These are phyloP conservation scores for Trichoderma atrobrunneum DNA, from an alignment of 2,329 filamentous ascomycete species.

Conservation along the genomic window DNA sequence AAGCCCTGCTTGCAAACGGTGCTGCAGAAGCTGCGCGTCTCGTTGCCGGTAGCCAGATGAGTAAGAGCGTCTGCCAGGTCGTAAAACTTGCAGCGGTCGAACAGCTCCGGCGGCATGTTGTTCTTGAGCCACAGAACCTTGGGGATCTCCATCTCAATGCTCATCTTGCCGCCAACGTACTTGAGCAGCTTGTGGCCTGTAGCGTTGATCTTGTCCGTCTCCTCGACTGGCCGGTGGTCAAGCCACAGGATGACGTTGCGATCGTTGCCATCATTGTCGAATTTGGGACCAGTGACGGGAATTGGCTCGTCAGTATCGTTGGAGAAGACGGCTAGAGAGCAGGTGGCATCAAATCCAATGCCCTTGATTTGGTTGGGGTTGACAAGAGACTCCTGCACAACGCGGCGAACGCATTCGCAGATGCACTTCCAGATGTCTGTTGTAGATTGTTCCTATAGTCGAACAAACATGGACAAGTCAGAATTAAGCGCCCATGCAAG, in stretches of 20 bases:
- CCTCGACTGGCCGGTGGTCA: conserved; percentile 85
- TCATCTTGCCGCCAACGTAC: conserved; percentile 98
- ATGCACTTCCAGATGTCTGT: conserved; percentile 96
- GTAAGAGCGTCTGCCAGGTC: conserved; percentile 91
- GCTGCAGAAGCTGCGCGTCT: conserved; percentile 91
- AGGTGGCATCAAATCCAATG: conserved; percentile 98
- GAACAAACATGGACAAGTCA: not conserved
- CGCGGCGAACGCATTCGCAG: conserved; percentile 79
- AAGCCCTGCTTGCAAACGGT: conserved; percentile 97
- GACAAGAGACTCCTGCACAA: conserved; percentile 77
- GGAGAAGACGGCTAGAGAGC: conserved; percentile 88
- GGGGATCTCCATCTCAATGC: conserved; percentile 98
- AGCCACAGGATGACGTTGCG: conserved; percentile 97
- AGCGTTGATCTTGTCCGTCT: conserved; percentile 90
- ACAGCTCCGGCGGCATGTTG: conserved; percentile 89
- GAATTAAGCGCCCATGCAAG: not conserved
- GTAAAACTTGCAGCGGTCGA: conserved; percentile 94
- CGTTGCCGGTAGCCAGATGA: conserved; percentile 87
- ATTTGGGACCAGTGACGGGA: conserved; percentile 84
- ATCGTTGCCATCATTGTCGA: conserved; percentile 71
- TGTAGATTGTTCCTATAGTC: conserved; percentile 85
- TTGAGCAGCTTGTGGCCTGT: conserved; percentile 89
- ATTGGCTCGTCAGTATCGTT: conserved; percentile 88
- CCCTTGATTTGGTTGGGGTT: conserved; percentile 75
- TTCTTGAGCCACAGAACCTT: conserved; percentile 99